phyloP scores from a whole-genome alignment of 2,329 filamentous ascomycete species.

The Trichoderma oligosporum region DNA sequence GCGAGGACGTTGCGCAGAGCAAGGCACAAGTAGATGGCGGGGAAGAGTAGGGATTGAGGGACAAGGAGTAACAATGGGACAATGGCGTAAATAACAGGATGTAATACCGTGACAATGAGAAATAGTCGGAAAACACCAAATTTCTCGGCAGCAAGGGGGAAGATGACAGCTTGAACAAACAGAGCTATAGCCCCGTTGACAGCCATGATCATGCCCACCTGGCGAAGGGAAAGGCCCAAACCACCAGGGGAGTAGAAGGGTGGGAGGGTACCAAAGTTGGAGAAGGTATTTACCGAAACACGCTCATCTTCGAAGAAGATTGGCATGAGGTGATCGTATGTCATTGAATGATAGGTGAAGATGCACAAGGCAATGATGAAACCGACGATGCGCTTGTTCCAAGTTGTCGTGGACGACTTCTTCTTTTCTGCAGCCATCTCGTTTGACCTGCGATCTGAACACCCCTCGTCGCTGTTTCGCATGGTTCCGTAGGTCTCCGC shows the following conservation, averaged over 20 bases:
- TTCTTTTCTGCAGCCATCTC: slow-evolving; percentile 33
- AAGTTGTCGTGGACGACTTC: slow-evolving; percentile 40
- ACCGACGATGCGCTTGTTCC: slow-evolving; percentile 63
- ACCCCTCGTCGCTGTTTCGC: slow-evolving; percentile 40
- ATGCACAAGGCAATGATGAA: slow-evolving; percentile 80
- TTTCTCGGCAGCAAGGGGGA: slow-evolving; percentile 55
- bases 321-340: slow-evolving; percentile 84
- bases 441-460: slow-evolving; percentile 39
- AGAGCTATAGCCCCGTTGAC: slow-evolving; percentile 57
- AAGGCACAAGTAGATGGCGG: slow-evolving; percentile 57
- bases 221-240: slow-evolving; percentile 58
- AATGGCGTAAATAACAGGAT: slow-evolving; percentile 58
- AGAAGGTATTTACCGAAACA: slow-evolving; percentile 38
- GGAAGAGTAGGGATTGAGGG: slow-evolving; percentile 47
- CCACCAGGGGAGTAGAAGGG: slow-evolving; percentile 58
- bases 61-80: slow-evolving; percentile 57
- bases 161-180: slow-evolving; percentile 57
- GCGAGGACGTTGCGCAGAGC: slow-evolving; percentile 57
- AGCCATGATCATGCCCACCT: slow-evolving; percentile 60
- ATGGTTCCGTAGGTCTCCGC: slow-evolving; percentile 80
- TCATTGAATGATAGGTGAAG: slow-evolving; percentile 95
- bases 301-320: slow-evolving; percentile 86
- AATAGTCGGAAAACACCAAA: slow-evolving; percentile 60
- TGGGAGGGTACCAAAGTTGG: slow-evolving; percentile 33
- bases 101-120: slow-evolving; percentile 54